Evolutionary conservation across 2,329 filamentous ascomycete genomes (phyloP).

Genomic region (Phyllosticta capitalensis): DNA sequence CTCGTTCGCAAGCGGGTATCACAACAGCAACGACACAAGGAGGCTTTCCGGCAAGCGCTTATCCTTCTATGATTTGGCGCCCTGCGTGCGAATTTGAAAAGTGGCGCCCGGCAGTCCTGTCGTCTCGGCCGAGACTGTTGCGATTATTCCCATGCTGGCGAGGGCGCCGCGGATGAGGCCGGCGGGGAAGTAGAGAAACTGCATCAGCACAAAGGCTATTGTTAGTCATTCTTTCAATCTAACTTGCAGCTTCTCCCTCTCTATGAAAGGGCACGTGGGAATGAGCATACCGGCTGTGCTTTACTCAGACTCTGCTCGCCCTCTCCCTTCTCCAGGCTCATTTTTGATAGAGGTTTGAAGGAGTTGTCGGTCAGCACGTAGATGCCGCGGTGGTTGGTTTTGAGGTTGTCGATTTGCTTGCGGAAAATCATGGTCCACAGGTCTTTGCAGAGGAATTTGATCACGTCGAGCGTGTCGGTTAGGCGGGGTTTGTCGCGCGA

Average conservation of each 20-base stretch:
- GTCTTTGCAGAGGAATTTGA: slow-evolving; percentile 98
- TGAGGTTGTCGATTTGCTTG: slow-evolving; percentile 97
- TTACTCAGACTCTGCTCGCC: slow-evolving; percentile 1
- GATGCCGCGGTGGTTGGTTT: slow-evolving; percentile 93
- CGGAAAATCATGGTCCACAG: slow-evolving; percentile 89
- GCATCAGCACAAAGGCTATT: background rate
- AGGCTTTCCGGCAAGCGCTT: background rate
- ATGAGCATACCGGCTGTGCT: slow-evolving; percentile 63
- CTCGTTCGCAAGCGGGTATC: background rate
- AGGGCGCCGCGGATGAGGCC: slow-evolving; percentile 87
- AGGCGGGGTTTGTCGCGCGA: slow-evolving; percentile 78
- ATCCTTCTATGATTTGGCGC: slow-evolving; percentile 41
- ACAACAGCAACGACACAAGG: background rate
- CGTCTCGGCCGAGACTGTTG: slow-evolving; percentile 84
- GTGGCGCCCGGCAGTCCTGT: slow-evolving; percentile 78
- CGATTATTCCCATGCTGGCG: slow-evolving; percentile 81
- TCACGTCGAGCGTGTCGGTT: slow-evolving; percentile 84
- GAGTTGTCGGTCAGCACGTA: slow-evolving; percentile 91
- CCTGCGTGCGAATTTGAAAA: slow-evolving; percentile 88
- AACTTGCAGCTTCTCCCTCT: background rate
- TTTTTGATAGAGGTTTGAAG: slow-evolving; percentile 79
- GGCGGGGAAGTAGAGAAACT: slow-evolving; percentile 94
- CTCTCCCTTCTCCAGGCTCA: slow-evolving; percentile 60
- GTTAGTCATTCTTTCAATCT: background rate
- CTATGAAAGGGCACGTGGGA: background rate